phyloP scores from a whole-genome alignment of 75 land plant genomes.

The Cupressus sempervirens region DNA sequence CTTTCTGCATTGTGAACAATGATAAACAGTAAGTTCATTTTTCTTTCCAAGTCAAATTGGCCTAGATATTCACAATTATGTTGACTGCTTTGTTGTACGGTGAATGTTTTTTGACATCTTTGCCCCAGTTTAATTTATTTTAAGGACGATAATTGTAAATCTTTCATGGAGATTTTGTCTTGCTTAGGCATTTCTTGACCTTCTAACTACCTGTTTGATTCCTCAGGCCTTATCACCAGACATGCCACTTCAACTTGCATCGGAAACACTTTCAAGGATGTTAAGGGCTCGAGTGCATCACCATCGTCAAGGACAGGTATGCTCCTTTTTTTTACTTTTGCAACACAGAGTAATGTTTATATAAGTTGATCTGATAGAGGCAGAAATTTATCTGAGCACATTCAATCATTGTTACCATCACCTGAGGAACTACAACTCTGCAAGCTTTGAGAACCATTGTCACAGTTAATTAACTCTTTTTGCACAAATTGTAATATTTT shows the following conservation, averaged over 20 bases:
- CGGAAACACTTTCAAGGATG: slow-evolving; percentile 79
- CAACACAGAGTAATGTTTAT: neutral
- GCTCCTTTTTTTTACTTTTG: neutral
- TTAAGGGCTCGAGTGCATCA: slow-evolving; percentile 86
- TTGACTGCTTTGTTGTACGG: neutral
- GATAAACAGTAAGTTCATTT: neutral
- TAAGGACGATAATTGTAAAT: neutral
- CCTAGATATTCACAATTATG: neutral
- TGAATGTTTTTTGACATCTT: neutral
- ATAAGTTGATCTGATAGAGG: neutral
- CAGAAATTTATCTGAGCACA: neutral
- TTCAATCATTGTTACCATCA: neutral
- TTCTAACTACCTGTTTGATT: neutral
- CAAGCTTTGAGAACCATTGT: neutral
- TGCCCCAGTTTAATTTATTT: neutral
- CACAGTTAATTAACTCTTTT: neutral
- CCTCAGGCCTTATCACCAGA: slow-evolving; percentile 83
- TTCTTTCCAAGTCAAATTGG: neutral
- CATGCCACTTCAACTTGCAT: slow-evolving; percentile 94
- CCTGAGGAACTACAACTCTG: neutral
- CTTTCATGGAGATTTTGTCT: neutral
- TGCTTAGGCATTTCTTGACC: neutral
- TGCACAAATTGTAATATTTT: neutral
- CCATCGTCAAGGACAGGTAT: slow-evolving; percentile 93
- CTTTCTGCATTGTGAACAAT: neutral